Percentiles rank a stretch among this genome's conserved stretches.
Evolutionary conservation across 768 basidiomycete species (phyloP).

Genomic region (Boletus huronensis): DNA sequence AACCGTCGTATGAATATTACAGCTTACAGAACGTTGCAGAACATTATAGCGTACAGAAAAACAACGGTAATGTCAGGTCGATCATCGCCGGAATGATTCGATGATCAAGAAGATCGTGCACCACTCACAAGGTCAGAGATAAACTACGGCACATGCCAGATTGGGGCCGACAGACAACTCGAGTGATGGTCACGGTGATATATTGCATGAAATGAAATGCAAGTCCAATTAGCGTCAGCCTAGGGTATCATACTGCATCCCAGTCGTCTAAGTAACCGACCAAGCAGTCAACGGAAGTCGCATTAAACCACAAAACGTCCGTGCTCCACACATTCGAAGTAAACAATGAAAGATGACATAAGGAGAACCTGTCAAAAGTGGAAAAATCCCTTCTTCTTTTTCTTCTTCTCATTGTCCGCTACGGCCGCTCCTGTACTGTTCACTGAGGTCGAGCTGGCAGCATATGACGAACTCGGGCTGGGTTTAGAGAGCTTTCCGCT

Average conservation of each 20-base stretch:
- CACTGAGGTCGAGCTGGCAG: conserved; percentile 49
- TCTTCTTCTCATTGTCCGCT: conserved; percentile 59
- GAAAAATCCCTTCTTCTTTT: conserved; percentile 74
- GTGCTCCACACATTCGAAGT: neutral
- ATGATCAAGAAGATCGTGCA: too few species aligned
- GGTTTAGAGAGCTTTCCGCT: conserved; percentile 29
- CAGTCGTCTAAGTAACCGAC: conserved; percentile 2
- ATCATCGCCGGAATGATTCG: too few species aligned
- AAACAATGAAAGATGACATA: neutral
- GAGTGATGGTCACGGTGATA: neutral
- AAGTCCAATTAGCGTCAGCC: conserved; percentile 9
- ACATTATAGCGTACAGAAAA: too few species aligned
- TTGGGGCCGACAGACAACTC: neutral
- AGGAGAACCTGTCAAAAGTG: conserved; percentile 43
- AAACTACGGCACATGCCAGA: too few species aligned
- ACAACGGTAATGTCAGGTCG: too few species aligned
- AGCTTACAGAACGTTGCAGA: neutral
- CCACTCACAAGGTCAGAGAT: too few species aligned
- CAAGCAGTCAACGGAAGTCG: neutral
- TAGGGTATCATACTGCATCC: conserved; percentile 8
- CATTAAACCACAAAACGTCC: neutral
- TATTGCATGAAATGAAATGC: neutral
- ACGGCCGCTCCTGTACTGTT: conserved; percentile 36
- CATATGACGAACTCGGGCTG: conserved; percentile 47
- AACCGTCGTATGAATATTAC: neutral